A percentile compares a stretch with the other conserved stretches of the same genome.
These are phyloP conservation scores for Closterium sp. DNA, from an alignment of 139 green algal genomes.

Conservation along the genomic window DNA sequence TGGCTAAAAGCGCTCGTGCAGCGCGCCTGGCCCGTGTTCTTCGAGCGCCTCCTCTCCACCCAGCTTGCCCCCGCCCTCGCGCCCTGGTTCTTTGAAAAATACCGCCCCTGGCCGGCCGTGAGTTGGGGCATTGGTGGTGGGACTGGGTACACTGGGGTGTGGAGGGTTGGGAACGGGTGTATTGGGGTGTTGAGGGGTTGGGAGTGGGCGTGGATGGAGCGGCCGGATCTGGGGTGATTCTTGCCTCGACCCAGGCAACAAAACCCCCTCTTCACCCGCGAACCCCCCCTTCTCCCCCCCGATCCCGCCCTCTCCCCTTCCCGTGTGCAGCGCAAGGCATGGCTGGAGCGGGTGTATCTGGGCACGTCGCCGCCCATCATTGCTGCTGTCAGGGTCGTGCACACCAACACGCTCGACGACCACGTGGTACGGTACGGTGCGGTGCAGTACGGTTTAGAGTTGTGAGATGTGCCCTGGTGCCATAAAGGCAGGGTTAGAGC, in stretches of 20 bases:
- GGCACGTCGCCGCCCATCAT: constrained; percentile 22
- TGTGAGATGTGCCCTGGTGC: no score
- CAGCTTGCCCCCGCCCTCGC: constrained; percentile 2
- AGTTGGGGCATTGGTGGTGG: background rate
- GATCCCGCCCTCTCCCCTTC: no score
- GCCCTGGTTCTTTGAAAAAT: constrained; percentile 34
- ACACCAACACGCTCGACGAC: background rate
- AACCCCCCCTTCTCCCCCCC: no score
- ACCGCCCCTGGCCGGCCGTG: constrained; percentile 28
- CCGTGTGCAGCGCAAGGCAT: constrained; percentile 27
- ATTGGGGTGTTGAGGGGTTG: no score
- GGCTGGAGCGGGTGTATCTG: constrained; percentile 30
- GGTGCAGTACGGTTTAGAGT: background rate
- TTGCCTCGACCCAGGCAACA: no score
- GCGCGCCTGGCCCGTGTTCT: constrained; percentile 30
- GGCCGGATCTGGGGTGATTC: no score
- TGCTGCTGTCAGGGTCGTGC: background rate
- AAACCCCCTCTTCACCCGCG: no score
- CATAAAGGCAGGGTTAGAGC: constrained; percentile 30
- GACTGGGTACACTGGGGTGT: background rate
- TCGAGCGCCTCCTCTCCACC: constrained; percentile 15
- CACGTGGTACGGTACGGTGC: background rate
- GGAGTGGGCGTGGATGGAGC: no score
- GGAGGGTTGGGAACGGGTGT: no score
- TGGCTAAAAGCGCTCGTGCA: background rate